Evolutionary conservation across 495 filamentous ascomycete species (phyloP).

Genomic region (Tuber melanosporum): DNA sequence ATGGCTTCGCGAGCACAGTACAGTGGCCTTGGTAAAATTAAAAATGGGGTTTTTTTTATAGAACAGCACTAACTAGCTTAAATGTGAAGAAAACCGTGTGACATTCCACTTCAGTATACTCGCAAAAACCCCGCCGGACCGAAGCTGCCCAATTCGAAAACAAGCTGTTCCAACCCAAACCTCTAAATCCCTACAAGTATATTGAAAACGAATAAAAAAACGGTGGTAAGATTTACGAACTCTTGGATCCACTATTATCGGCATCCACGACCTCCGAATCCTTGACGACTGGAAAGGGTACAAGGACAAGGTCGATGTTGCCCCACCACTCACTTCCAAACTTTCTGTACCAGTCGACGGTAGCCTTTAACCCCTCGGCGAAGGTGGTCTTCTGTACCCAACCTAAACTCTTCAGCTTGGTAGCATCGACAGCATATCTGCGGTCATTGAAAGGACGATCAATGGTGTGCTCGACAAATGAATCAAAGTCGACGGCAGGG

Average conservation of each 20-base stretch:
- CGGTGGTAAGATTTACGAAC: background rate
- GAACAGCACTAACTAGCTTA: background rate
- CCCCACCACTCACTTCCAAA: constrained; percentile 66
- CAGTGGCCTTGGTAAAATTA: background rate
- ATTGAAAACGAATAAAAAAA: background rate
- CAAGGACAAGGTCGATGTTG: constrained; percentile 59
- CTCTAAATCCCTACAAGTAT: constrained; percentile 4
- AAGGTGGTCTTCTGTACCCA: constrained; percentile 61
- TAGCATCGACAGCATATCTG: constrained; percentile 61
- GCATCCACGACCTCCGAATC: constrained; percentile 45
- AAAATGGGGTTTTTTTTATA: background rate
- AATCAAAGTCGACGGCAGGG: constrained; percentile 29
- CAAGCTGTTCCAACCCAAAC: constrained; percentile 1
- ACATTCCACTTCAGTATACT: constrained; percentile 4
- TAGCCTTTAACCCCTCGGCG: constrained; percentile 55
- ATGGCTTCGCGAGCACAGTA: background rate
- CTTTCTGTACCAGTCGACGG: constrained; percentile 62
- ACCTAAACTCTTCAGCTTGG: constrained; percentile 58
- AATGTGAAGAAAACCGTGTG: background rate
- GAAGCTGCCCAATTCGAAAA: constrained; percentile 3
- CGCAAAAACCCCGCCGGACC: constrained; percentile 4
- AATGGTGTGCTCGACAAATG: constrained; percentile 58
- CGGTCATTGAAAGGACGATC: constrained; percentile 71
- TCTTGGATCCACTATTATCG: background rate
- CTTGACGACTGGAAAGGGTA: constrained; percentile 52